phyloP scores from a whole-genome alignment of 2,329 filamentous ascomycete species.

The Fusarium redolens region DNA sequence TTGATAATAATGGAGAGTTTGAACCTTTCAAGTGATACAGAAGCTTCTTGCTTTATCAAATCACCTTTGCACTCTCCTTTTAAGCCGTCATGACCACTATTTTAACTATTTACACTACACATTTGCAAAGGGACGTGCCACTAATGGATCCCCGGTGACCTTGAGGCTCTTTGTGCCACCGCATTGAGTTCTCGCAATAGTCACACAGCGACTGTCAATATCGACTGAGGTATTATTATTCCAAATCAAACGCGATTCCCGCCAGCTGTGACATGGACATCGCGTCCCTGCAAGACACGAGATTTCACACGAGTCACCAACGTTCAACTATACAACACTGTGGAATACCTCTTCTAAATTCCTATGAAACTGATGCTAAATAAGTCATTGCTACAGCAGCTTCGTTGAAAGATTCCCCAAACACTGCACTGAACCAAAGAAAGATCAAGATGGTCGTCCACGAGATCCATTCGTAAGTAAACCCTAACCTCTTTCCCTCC shows the following conservation, averaged over 20 bases:
- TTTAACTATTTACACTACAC: not conserved
- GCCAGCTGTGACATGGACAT: not conserved
- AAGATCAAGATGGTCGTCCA: no score
- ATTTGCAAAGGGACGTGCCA: not conserved
- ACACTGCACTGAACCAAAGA: no score
- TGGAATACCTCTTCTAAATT: fast-evolving
- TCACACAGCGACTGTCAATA: not conserved
- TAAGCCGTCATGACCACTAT: not conserved
- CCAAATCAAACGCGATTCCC: not conserved
- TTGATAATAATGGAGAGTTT: not conserved
- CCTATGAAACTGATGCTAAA: fast-evolving
- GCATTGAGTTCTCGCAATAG: fast-evolving
- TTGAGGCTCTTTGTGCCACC: not conserved
- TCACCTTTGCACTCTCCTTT: no score
- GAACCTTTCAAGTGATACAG: not conserved
- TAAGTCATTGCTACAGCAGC: not conserved
- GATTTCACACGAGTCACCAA: not conserved
- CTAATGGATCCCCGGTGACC: not conserved
- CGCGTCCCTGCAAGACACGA: not conserved
- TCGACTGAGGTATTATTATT: not conserved
- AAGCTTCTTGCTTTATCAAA: not conserved
- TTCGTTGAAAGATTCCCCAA: no score
- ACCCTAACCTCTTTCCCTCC: no score
- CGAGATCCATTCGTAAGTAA: no score
- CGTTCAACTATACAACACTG: not conserved